Percentiles rank a stretch among this genome's conserved stretches.
phyloP scores from a whole-genome alignment of 2,329 filamentous ascomycete species.

The Aspergillus aculeatus region DNA sequence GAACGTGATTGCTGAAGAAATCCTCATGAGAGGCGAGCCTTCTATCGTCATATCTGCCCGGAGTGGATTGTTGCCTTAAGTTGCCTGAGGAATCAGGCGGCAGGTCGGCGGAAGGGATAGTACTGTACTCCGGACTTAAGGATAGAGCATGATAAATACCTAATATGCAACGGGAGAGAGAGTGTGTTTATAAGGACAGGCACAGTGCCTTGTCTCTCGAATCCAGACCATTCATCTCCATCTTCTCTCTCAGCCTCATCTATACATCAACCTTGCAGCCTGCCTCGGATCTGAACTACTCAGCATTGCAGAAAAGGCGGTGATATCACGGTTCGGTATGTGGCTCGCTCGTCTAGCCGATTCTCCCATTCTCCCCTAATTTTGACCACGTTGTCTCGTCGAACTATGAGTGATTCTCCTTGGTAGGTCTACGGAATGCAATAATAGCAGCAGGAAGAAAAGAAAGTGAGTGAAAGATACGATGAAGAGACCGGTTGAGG shows the following conservation, averaged over 20 bases:
- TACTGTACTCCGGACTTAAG: no score
- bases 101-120: no score
- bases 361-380: neutral
- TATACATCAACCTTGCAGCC: neutral
- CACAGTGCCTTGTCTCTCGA: no score
- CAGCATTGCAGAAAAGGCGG: neutral
- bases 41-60: neutral
- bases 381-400: neutral
- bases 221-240: no score
- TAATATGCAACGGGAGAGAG: no score
- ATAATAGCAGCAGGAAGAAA: no score
- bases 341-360: neutral
- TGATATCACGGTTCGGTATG: conserved; percentile 6
- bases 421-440: neutral
- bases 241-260: no score
- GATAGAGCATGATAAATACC: no score
- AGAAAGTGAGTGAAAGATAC: no score
- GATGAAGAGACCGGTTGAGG: no score
- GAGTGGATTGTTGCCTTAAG: neutral
- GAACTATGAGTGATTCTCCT: neutral
- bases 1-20: neutral
- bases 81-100: neutral
- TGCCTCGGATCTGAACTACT: no score
- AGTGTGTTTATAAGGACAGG: no score
- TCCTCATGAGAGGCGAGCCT: neutral